Evolutionary conservation across 2,329 filamentous ascomycete species (phyloP), one percentile per base, ranked within the genome.

Genomic region (Thielaviopsis ethacetica): DNA sequence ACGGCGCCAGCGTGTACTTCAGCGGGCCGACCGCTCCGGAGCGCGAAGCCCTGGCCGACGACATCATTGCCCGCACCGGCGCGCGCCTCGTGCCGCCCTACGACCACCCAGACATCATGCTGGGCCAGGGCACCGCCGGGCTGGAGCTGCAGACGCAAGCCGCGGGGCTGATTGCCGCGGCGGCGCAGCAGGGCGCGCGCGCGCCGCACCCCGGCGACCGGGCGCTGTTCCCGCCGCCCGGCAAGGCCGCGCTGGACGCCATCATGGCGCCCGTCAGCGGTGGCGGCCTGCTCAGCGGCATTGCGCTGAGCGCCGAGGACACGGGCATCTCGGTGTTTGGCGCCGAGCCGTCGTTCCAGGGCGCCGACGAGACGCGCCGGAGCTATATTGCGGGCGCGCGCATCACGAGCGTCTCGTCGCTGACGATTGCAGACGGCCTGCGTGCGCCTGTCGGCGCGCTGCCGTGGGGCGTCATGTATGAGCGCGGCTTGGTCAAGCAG

Each of bases 51-150:
- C 82, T 85, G 7, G 83, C 89, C 0, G 74, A 70, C n/a, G 72
- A 82, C 3, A 81, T 96, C 5, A 78, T 89, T 1, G 73, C 74
- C 27, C 73, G 83, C 61, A 95, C 88, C 0, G 84, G 85, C 49
- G 90, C 89, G 0, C 81, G 84, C 0, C 75, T 96, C 10, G 79
- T 98, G 4, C 91, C 91, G 58, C 91, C 93, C 0, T 96, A 96
- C 68, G 88, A 97, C 69, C 88, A 97, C 71, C 86, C 87, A 2
- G 82, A 96, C 69, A 90, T 96, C 64, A 86, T 97, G 59, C 80
- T 95, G 0, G 91, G 93, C 0, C 91, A 96, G 73, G 93, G 91
- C n/a, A 97, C 91, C 0, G 76, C 88, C 62, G 91, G 83, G 0
- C 70, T 96, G 5, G 93, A 98, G 70, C 71, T 96, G 38, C 84